phyloP scores from a whole-genome alignment of 2,329 filamentous ascomycete species.

The Ilyonectria destructans region DNA sequence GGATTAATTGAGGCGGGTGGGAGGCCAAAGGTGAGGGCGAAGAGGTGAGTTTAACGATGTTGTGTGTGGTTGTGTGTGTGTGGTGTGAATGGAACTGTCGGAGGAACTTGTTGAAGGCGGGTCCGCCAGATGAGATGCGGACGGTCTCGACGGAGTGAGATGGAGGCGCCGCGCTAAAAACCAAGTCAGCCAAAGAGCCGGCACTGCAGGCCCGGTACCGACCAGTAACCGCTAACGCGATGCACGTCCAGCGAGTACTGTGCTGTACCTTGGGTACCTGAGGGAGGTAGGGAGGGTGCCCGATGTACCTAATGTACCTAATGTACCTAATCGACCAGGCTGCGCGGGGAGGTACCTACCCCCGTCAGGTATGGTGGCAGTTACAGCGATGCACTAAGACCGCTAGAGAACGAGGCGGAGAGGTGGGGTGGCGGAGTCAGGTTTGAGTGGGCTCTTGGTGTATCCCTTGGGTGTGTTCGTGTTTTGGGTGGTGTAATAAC shows the following conservation, averaged over 20 bases:
- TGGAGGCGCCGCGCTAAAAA: conserved; percentile 28
- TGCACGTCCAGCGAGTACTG: background rate
- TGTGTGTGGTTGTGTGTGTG: conserved; percentile 13
- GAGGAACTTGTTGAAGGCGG: conserved; percentile 21
- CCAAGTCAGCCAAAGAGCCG: conserved; percentile 2
- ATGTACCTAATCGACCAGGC: background rate
- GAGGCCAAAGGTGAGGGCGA: conserved; percentile 8
- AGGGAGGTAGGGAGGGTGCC: background rate
- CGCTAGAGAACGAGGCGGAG: conserved; percentile 19
- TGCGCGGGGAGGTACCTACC: background rate
- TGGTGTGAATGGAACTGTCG: conserved; percentile 28
- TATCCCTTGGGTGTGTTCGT: background rate
- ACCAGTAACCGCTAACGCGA: background rate
- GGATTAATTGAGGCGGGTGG: background rate
- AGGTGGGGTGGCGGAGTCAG: conserved; percentile 16
- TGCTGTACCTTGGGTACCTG: background rate
- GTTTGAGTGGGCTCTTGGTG: conserved; percentile 10
- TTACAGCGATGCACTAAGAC: conserved; percentile 17
- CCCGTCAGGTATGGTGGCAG: conserved; percentile 4
- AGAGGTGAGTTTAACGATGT: conserved; percentile 10
- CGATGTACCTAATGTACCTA: background rate
- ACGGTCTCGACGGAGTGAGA: conserved; percentile 18
- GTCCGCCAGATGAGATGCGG: conserved; percentile 16
- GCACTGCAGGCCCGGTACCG: background rate
- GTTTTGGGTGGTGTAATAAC: conserved; percentile 16